These are phyloP conservation scores for Aspergillus pseudoglaucus DNA, from an alignment of 2,329 filamentous ascomycete species.

Conservation along the genomic window DNA sequence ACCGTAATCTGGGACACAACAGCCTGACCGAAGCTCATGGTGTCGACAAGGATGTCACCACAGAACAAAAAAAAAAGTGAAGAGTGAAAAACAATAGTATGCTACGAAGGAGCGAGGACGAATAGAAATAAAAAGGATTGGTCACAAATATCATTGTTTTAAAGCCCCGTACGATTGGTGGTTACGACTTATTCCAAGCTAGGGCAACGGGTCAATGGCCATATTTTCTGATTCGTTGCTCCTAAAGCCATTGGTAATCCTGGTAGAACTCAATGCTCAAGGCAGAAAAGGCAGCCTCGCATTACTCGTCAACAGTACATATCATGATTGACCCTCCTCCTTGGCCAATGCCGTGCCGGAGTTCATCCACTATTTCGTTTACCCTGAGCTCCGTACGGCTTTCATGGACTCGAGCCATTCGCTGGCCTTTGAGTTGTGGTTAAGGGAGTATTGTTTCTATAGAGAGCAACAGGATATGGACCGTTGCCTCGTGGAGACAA, in stretches of 20 bases:
- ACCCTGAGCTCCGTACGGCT: no score
- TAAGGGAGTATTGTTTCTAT: no score
- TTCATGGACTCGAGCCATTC: neutral
- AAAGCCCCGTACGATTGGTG: neutral
- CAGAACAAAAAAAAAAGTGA: neutral
- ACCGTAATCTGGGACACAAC: constrained; percentile 22
- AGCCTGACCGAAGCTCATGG: constrained; percentile 21
- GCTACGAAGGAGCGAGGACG: neutral
- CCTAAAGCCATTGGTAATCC: no score
- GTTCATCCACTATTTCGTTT: no score
- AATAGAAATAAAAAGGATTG: neutral
- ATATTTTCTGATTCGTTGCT: no score
- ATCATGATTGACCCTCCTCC: no score
- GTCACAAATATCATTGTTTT: neutral
- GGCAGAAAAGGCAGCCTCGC: no score
- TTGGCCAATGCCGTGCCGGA: no score
- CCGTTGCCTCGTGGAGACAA: neutral
- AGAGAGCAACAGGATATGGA: no score
- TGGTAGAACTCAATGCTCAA: no score
- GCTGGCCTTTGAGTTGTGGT: no score
- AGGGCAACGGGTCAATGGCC: neutral
- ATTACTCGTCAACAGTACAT: no score
- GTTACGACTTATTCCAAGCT: neutral
- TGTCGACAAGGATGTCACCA: neutral
- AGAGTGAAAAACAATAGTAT: neutral